Percentiles rank a stretch among this genome's conserved stretches.
Conservation (phyloP, 495 filamentous ascomycete genomes). For the Clohesyomyces aquaticus region DNA sequence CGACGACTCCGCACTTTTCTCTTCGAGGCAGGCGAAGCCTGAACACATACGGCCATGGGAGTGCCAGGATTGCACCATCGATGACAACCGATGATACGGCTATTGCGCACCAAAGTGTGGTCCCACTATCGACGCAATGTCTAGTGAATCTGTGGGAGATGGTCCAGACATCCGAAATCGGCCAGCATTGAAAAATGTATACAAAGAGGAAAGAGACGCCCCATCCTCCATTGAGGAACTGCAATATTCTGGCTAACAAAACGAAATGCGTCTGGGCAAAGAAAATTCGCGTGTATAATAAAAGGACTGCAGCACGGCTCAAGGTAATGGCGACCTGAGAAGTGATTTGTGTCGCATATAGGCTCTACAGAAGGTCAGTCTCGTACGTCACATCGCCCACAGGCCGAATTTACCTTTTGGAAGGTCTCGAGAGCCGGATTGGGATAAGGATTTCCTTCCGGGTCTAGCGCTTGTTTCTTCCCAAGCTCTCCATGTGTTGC, state of each 20-base stretch:
- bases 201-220: conserved; percentile 9
- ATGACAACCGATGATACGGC: conserved; percentile 3
- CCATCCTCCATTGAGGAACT: neutral
- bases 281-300: conserved; percentile 10
- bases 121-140: conserved; percentile 9
- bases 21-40: neutral
- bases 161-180: neutral
- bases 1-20: conserved; percentile 8
- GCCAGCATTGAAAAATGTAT: conserved; percentile 12
- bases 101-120: conserved; percentile 3
- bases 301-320: conserved; percentile 2
- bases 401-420: neutral
- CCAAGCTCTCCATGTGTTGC: conserved; percentile 8
- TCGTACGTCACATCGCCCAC: neutral
- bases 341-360: conserved; percentile 8
- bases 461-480: conserved; percentile 4
- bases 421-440: conserved; percentile 12
- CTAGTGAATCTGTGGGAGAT: neutral
- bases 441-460: conserved; percentile 8
- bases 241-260: neutral
- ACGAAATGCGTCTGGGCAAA: conserved; percentile 9
- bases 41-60: conserved; percentile 9
- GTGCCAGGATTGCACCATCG: neutral
- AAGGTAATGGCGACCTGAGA: conserved; percentile 7
- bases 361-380: conserved; percentile 5